Percentiles rank a stretch among this genome's conserved stretches.
These are phyloP conservation scores for Hebeloma cylindrosporum DNA, from an alignment of 768 basidiomycete genomes.

Conservation along the genomic window DNA sequence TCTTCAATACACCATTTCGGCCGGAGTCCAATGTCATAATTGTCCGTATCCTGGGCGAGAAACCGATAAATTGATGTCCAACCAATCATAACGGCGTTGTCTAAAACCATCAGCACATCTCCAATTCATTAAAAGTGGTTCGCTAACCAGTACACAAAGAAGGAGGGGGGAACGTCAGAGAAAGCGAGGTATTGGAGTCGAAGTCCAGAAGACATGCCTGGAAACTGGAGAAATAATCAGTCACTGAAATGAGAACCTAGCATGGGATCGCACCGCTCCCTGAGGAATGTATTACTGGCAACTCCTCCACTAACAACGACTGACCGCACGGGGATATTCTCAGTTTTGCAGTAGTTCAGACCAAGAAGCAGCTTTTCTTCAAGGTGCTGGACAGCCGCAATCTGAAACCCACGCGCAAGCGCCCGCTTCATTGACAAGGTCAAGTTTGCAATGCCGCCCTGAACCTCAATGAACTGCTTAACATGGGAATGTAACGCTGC, in stretches of 20 bases:
- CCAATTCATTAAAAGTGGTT: neutral
- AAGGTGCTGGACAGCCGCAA: slow-evolving; percentile 68
- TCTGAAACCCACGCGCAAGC: slow-evolving; percentile 73
- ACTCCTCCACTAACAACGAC: slow-evolving; percentile 93
- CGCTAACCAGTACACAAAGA: slow-evolving; percentile 74
- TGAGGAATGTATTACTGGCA: slow-evolving; percentile 77
- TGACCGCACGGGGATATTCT: slow-evolving; percentile 47
- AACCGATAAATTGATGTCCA: slow-evolving; percentile 90
- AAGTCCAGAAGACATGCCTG: slow-evolving; percentile 26
- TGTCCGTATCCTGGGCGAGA: slow-evolving; percentile 55
- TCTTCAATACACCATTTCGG: slow-evolving; percentile 84
- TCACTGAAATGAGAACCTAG: neutral
- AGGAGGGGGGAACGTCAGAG: slow-evolving; percentile 72
- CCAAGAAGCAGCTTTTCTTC: slow-evolving; percentile 69
- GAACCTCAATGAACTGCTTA: slow-evolving; percentile 51
- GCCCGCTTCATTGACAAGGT: slow-evolving; percentile 40
- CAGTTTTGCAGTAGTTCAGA: slow-evolving; percentile 40
- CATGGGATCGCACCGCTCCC: slow-evolving; percentile 50
- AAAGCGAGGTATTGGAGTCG: slow-evolving; percentile 30
- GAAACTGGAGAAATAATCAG: slow-evolving; percentile 25
- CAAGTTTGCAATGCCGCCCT: slow-evolving; percentile 43
- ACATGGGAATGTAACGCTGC: slow-evolving; percentile 72
- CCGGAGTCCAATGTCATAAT: slow-evolving; percentile 57
- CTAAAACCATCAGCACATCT: slow-evolving; percentile 38
- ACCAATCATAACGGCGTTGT: slow-evolving; percentile 96